These are phyloP conservation scores for Stevia rebaudiana DNA, from an alignment of 140 eudicot species.

Conservation along the genomic window DNA sequence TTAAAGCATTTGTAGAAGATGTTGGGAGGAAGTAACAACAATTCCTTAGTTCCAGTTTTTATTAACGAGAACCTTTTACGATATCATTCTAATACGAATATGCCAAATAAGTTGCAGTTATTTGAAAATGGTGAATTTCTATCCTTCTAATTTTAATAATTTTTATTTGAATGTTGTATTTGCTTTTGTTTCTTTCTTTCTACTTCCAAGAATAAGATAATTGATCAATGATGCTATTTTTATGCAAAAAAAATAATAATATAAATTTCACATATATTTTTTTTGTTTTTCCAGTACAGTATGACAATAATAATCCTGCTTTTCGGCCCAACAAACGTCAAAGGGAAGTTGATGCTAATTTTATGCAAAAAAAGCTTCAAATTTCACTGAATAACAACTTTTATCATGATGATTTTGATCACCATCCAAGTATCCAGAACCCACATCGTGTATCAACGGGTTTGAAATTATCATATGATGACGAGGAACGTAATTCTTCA, in stretches of 20 bases:
- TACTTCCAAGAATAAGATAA: background rate
- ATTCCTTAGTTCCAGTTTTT: slow-evolving; percentile 44
- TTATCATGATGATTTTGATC: slow-evolving; percentile 55
- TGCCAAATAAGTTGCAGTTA: slow-evolving; percentile 67
- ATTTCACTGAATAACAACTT: slow-evolving; percentile 53
- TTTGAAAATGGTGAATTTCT: slow-evolving; percentile 57
- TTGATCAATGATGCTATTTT: no score
- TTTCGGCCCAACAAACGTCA: slow-evolving; percentile 52
- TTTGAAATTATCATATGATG: slow-evolving; percentile 79
- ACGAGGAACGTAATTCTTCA: slow-evolving; percentile 88
- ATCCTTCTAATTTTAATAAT: background rate
- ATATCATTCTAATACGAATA: slow-evolving; percentile 35
- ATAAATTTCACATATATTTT: background rate
- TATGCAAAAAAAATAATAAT: no score
- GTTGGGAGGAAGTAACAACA: slow-evolving; percentile 67
- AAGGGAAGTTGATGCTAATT: slow-evolving; percentile 51
- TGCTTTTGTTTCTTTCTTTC: background rate
- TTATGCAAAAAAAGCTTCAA: slow-evolving; percentile 69
- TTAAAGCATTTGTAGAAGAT: slow-evolving; percentile 29
- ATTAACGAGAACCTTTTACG: slow-evolving; percentile 51
- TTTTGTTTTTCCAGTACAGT: slow-evolving; percentile 38
- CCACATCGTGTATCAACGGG: slow-evolving; percentile 91
- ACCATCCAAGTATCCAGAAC: slow-evolving; percentile 39
- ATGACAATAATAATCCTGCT: slow-evolving; percentile 47
- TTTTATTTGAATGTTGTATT: background rate